These are phyloP conservation scores for Dioscorea dumetorum DNA, from an alignment of 106 monocot species.

Conservation along the genomic window DNA sequence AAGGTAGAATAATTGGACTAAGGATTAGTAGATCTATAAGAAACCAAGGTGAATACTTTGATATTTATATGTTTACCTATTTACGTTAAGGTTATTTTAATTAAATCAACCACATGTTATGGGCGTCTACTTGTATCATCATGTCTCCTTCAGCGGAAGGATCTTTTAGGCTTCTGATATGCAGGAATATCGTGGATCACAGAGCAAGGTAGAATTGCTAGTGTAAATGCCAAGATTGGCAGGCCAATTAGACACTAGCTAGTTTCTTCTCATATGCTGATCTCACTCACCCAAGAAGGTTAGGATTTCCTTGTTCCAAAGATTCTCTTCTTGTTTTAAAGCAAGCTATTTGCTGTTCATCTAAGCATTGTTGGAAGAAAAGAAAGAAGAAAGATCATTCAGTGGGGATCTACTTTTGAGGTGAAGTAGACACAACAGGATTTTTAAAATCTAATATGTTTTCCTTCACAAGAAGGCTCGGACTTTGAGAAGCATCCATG, in stretches of 20 bases:
- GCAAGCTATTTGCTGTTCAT: not conserved
- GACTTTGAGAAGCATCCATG: not conserved
- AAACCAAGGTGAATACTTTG: no score
- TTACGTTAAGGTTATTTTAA: no score
- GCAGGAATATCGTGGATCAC: slow-evolving; percentile 53
- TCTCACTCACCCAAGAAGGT: not conserved
- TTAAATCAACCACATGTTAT: no score
- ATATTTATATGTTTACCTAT: no score
- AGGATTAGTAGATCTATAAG: no score
- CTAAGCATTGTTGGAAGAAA: not conserved
- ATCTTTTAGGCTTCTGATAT: not conserved
- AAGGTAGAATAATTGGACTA: no score
- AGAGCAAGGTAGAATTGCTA: slow-evolving; percentile 42
- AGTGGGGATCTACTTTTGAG: not conserved
- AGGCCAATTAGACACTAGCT: slow-evolving; percentile 29
- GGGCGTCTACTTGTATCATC: no score
- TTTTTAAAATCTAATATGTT: not conserved
- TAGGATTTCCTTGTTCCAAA: not conserved
- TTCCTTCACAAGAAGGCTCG: not conserved
- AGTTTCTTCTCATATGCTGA: not conserved
- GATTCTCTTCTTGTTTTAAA: not conserved
- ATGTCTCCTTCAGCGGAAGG: no score
- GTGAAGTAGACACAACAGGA: not conserved
- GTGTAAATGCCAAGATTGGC: slow-evolving; percentile 69
- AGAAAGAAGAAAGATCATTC: not conserved